These are phyloP conservation scores for Globisporangium heterothallicum DNA, from an alignment of 352 stramenopile species.

Conservation along the genomic window DNA sequence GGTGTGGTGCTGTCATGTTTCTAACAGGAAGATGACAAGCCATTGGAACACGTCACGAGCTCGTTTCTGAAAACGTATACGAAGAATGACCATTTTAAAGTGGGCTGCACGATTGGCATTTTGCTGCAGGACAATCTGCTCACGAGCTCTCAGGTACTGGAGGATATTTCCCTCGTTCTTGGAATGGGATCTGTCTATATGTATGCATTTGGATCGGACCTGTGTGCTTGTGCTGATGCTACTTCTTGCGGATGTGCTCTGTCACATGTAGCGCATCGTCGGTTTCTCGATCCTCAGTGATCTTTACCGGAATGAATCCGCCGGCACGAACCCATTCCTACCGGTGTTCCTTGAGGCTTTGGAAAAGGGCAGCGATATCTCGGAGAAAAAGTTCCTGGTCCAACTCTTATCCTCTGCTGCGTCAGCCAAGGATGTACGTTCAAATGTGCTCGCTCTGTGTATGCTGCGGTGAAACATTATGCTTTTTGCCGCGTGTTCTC, in stretches of 20 bases:
- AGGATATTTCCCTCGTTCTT: not conserved
- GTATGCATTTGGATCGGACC: not conserved
- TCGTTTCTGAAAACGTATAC: slow-evolving; percentile 76
- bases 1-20: too few species aligned
- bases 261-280: slow-evolving; percentile 62
- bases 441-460: not conserved
- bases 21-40: slow-evolving; percentile 86
- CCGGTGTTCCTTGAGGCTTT: slow-evolving; percentile 82
- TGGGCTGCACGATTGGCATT: slow-evolving; percentile 88
- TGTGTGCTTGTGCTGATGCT: not conserved
- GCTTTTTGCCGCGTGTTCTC: slow-evolving; percentile 2
- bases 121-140: slow-evolving; percentile 88
- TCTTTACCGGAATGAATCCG: slow-evolving; percentile 76
- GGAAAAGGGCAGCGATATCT: slow-evolving; percentile 62
- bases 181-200: not conserved
- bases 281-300: slow-evolving; percentile 84
- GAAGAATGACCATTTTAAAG: slow-evolving; percentile 88
- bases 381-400: slow-evolving; percentile 77
- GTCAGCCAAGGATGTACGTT: slow-evolving; percentile 45
- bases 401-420: slow-evolving; percentile 50
- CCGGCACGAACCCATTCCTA: slow-evolving; percentile 81
- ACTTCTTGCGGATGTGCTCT: not conserved
- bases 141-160: slow-evolving; percentile 75
- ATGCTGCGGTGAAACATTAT: too few species aligned
- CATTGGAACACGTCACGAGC: slow-evolving; percentile 62